phyloP scores from a whole-genome alignment of 2,329 filamentous ascomycete species.

The Fusarium anthophilum region DNA sequence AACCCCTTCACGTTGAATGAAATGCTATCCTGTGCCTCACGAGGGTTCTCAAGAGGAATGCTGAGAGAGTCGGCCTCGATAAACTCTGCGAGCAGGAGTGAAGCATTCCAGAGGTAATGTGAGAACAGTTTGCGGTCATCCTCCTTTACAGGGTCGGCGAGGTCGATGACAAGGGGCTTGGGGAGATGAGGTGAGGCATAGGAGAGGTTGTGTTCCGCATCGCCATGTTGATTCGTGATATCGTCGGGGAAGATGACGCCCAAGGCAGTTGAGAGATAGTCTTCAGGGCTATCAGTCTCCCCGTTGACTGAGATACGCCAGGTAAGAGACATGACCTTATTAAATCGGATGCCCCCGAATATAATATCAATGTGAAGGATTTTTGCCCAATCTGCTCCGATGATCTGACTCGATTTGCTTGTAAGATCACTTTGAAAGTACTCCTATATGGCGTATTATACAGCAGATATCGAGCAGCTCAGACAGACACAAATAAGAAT shows the following conservation, averaged over 20 bases:
- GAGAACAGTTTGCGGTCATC: conserved; percentile 70
- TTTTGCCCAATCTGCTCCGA: neutral
- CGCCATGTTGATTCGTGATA: conserved; percentile 72
- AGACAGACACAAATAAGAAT: neutral
- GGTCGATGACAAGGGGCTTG: conserved; percentile 54
- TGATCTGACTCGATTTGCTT: neutral
- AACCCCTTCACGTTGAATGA: conserved; percentile 61
- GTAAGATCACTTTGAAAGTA: neutral
- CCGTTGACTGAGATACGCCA: conserved; percentile 44
- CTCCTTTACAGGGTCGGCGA: conserved; percentile 60
- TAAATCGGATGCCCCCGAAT: neutral
- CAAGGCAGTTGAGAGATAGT: conserved; percentile 67
- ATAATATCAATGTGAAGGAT: neutral
- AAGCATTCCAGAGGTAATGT: conserved; percentile 79
- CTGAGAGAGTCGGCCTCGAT: conserved; percentile 60
- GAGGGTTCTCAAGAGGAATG: conserved; percentile 21
- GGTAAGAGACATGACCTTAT: conserved; percentile 55
- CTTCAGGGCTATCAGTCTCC: conserved; percentile 57
- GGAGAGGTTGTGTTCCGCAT: conserved; percentile 64
- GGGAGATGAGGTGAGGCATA: conserved; percentile 66
- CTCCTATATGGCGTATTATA: neutral
- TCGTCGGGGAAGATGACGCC: conserved; percentile 75
- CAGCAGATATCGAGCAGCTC: neutral
- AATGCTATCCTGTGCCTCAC: conserved; percentile 8
- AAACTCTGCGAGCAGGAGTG: conserved; percentile 63